A percentile compares a stretch with the other conserved stretches of the same genome.
These are phyloP conservation scores for Tagetes erecta DNA, from an alignment of 129 eudicot genomes.

Conservation along the genomic window DNA sequence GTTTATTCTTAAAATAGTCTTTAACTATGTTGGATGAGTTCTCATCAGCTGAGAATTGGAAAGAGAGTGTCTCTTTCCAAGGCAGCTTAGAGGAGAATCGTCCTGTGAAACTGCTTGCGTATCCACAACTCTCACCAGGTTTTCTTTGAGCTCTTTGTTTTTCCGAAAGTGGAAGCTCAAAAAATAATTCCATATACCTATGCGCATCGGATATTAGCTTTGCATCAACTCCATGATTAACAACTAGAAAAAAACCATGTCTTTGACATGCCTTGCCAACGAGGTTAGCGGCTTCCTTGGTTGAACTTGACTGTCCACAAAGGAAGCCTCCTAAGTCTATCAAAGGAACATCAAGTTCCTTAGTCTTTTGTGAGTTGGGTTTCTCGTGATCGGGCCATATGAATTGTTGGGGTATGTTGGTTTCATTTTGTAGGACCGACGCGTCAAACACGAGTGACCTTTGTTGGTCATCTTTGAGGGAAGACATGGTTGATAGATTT, in stretches of 20 bases:
- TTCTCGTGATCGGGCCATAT: conserved; percentile 63
- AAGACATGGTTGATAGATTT: conserved; percentile 22
- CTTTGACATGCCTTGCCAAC: conserved; percentile 65
- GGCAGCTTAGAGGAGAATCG: conserved; percentile 81
- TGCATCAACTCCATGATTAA: conserved; percentile 66
- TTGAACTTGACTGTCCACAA: conserved; percentile 49
- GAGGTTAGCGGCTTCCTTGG: conserved; percentile 42
- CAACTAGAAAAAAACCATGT: conserved; percentile 85
- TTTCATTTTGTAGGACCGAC: conserved; percentile 33
- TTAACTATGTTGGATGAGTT: conserved; percentile 44
- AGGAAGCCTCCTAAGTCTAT: conserved; percentile 66
- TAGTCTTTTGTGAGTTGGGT: conserved; percentile 40
- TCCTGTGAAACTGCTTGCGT: conserved; percentile 83
- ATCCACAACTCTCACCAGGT: conserved; percentile 75
- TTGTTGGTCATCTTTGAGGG: conserved; percentile 37
- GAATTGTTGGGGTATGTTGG: conserved; percentile 56
- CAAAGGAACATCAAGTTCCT: conserved; percentile 51
- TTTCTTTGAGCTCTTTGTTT: conserved; percentile 75
- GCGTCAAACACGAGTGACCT: conserved; percentile 50
- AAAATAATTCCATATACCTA: conserved; percentile 58
- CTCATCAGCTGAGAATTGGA: conserved; percentile 44
- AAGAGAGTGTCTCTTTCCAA: conserved; percentile 94
- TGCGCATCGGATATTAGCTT: conserved; percentile 64
- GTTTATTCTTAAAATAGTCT: conserved; percentile 48
- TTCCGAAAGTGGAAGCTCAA: conserved; percentile 54